These are phyloP conservation scores for Flaveria bidentis DNA, from an alignment of 129 eudicot genomes.

Conservation along the genomic window DNA sequence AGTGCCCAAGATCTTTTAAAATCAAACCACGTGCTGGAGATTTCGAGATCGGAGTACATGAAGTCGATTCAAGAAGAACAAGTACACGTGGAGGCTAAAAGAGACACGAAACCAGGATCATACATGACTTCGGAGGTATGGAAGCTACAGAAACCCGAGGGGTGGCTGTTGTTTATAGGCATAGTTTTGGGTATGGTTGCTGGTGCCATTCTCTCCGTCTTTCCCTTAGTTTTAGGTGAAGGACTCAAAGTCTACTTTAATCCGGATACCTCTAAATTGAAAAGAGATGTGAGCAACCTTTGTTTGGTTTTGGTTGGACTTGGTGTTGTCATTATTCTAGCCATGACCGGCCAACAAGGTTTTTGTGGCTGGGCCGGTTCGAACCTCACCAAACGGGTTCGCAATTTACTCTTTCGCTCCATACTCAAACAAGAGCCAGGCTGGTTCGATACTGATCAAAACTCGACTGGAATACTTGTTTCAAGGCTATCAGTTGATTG, in stretches of 20 bases:
- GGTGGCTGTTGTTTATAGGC: conserved; percentile 47
- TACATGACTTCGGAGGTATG: conserved; percentile 57
- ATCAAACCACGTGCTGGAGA: conserved; percentile 47
- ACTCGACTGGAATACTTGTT: conserved; percentile 71
- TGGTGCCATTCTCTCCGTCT: conserved; percentile 75
- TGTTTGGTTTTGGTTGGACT: conserved; percentile 66
- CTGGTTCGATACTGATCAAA: conserved; percentile 69
- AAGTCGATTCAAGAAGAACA: conserved; percentile 44
- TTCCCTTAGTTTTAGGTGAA: conserved; percentile 66
- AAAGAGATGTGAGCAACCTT: conserved; percentile 51
- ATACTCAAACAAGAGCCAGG: conserved; percentile 85
- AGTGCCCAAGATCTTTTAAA: conserved; percentile 45
- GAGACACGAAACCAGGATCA: conserved; percentile 26
- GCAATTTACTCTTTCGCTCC: conserved; percentile 48
- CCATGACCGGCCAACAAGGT: conserved; percentile 87
- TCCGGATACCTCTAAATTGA: conserved; percentile 38
- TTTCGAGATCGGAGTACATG: conserved; percentile 50
- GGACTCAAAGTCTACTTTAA: conserved; percentile 64
- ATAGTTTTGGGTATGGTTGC: conserved; percentile 62
- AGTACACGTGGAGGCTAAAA: conserved; percentile 33
- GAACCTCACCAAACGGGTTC: conserved; percentile 65
- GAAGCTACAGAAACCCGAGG: conserved; percentile 69
- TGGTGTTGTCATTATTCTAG: conserved; percentile 57
- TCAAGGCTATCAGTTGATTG: conserved; percentile 63
- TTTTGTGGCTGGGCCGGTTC: conserved; percentile 92